phyloP scores from a whole-genome alignment of 2,329 filamentous ascomycete genomes.

The Fusarium sp. region DNA sequence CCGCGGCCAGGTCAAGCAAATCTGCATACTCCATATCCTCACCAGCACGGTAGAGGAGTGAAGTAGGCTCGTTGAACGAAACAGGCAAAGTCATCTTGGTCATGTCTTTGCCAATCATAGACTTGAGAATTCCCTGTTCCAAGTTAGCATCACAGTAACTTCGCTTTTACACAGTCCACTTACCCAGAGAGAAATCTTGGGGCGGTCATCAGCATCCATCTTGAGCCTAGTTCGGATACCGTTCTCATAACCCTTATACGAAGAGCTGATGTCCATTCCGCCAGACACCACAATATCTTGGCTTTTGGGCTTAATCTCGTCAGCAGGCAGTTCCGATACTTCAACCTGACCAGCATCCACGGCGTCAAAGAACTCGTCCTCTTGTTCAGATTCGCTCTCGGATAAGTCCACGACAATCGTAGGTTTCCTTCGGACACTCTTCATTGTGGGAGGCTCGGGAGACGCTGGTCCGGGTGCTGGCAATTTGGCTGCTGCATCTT shows the following conservation, averaged over 20 bases:
- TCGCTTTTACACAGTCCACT: conserved; percentile 49
- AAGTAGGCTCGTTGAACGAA: conserved; percentile 98
- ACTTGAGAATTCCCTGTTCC: conserved; percentile 88
- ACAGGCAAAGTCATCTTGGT: conserved; percentile 99
- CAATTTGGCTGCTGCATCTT: conserved; percentile 37
- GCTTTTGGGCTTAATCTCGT: conserved; percentile 57
- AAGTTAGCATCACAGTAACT: conserved; percentile 36
- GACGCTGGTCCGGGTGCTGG: not conserved
- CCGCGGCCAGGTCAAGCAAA: conserved; percentile 87
- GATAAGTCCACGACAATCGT: conserved; percentile 79
- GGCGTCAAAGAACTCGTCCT: conserved; percentile 97
- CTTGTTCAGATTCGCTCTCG: conserved; percentile 83
- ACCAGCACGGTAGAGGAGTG: conserved; percentile 90
- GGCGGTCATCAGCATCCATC: conserved; percentile 91
- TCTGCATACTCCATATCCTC: conserved; percentile 99
- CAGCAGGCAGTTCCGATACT: conserved; percentile 73
- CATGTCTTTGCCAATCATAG: conserved; percentile 99
- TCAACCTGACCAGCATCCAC: conserved; percentile 93
- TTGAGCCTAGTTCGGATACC: conserved; percentile 82
- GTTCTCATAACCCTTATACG: conserved; percentile 92
- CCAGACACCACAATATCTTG: conserved; percentile 57
- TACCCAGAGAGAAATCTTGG: conserved; percentile 97
- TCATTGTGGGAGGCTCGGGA: conserved; percentile 36
- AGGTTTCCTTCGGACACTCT: conserved; percentile 65
- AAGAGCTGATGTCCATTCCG: conserved; percentile 74